Evolutionary conservation across 768 basidiomycete genomes (phyloP).

Genomic region (Auricularia sp.): DNA sequence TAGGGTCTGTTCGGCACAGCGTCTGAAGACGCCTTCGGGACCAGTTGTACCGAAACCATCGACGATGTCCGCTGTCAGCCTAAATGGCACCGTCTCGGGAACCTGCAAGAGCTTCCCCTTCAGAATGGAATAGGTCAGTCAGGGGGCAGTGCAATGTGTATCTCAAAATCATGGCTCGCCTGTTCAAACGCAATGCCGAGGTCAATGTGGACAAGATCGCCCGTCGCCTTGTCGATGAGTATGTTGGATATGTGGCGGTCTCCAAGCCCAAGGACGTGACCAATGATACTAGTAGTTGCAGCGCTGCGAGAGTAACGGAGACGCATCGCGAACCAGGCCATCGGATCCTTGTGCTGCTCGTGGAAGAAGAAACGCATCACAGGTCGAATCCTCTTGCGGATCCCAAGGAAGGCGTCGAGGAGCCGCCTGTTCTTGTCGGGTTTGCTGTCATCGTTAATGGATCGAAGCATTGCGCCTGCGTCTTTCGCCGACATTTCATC

Average conservation of each 20-base stretch:
- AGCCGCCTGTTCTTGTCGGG: not conserved
- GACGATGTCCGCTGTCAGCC: constrained; percentile 85
- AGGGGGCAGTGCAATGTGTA: not conserved
- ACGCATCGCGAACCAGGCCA: constrained; percentile 86
- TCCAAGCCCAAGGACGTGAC: constrained; percentile 83
- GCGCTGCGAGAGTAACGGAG: constrained; percentile 85
- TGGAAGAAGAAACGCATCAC: constrained; percentile 94
- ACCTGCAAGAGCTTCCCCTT: constrained; percentile 72
- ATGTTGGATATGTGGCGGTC: constrained; percentile 92
- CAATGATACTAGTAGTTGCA: constrained; percentile 88
- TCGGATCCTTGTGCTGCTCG: constrained; percentile 77
- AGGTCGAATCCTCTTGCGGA: constrained; percentile 49
- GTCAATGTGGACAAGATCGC: constrained; percentile 92
- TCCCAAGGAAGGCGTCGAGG: constrained; percentile 25
- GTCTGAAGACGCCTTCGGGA: constrained; percentile 87
- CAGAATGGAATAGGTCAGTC: not conserved
- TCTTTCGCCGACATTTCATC: constrained; percentile 3
- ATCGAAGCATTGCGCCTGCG: not conserved
- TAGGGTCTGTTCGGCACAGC: constrained; percentile 89
- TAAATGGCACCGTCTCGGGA: constrained; percentile 89
- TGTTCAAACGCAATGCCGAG: constrained; percentile 95
- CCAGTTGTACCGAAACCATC: constrained; percentile 90
- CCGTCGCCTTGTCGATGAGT: constrained; percentile 67
- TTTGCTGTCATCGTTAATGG: not conserved
- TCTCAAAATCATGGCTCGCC: constrained; percentile 29